Percentiles rank a stretch among this genome's conserved stretches.
Conservation (phyloP, 176 grass and related monocot species). For the Guadua angustifolia region DNA sequence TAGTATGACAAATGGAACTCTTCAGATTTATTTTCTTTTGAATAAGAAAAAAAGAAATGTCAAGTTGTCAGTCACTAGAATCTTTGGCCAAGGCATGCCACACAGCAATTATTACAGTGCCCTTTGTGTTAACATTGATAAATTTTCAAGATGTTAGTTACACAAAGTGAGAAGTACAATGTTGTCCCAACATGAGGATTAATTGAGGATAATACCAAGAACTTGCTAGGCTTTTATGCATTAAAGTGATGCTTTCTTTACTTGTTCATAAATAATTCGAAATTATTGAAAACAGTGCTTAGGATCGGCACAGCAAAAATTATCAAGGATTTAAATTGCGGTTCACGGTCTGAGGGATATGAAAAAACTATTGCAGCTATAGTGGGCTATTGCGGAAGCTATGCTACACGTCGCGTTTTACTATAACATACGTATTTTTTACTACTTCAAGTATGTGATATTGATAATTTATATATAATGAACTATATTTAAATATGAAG, state of each 20-base stretch:
- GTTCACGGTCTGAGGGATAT: no score
- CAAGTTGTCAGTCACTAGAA: not conserved
- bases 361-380: no score
- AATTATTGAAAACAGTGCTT: not conserved
- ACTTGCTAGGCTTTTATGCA: not conserved
- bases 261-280: not conserved
- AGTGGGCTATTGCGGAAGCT: no score
- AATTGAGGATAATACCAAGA: not conserved
- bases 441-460: no score
- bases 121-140: slow-evolving; percentile 1
- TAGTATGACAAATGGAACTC: not conserved
- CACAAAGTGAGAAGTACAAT: not conserved
- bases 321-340: not conserved
- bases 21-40: not conserved
- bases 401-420: no score
- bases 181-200: slow-evolving; percentile 1
- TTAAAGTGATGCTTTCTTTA: not conserved
- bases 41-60: slow-evolving; percentile 11
- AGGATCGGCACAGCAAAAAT: no score
- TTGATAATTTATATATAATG: no score
- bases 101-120: not conserved
- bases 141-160: not conserved
- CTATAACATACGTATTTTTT: no score
- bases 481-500: no score
- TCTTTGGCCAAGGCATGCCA: slow-evolving; percentile 6